Evolutionary conservation across 2,329 filamentous ascomycete species (phyloP), one percentile per base, ranked within the genome.

Genomic region (Clarireedia sp.): DNA sequence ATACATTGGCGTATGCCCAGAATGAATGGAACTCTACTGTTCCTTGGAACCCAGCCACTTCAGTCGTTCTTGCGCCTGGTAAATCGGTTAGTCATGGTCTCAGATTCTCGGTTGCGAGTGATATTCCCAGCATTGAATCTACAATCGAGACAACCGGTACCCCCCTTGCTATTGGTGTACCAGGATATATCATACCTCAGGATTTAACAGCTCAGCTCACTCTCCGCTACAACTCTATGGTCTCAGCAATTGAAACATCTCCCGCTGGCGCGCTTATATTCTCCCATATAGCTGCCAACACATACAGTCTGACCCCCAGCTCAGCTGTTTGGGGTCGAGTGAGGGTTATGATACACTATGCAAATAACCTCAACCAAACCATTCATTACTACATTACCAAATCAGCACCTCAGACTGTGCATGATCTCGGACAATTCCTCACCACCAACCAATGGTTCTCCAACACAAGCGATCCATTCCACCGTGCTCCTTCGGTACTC

Each of bases 361-460:
- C 67, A 0, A 73, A 80, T 47, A 73, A 71, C 1, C 74, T 71
- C 51, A 67, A 66, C 0, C 80, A 83, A 63, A 77, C 75, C 0
- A 68, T 83, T 1, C 80, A 83, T 49, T 83, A 83, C 67, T 78
- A 72, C 56, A 67, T 83, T 50, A 78, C 75, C 0, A 78, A 80
- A 48, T 58, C 74, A 0, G 73, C 70, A 0, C 68, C 74, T 0
- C 68, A 76, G 2, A 67, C 73, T 0, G 62, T 82, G 3, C 63
- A 67, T 1, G 72, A 78, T 24, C 68, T 82, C 0, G 79, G 79
- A 0, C 64, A 64, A 5, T 83, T 83, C 60, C 71, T 80, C n/a
- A 78, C 76, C 1, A 79, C 74, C 0, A 68, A 75, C 2, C 75
- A 78, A 46, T 80, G 75, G 71, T 82, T 75, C 65, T 75, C 70